Evolutionary conservation across 176 grass and related monocot species (phyloP).

Genomic region (Carex myosuroides): DNA sequence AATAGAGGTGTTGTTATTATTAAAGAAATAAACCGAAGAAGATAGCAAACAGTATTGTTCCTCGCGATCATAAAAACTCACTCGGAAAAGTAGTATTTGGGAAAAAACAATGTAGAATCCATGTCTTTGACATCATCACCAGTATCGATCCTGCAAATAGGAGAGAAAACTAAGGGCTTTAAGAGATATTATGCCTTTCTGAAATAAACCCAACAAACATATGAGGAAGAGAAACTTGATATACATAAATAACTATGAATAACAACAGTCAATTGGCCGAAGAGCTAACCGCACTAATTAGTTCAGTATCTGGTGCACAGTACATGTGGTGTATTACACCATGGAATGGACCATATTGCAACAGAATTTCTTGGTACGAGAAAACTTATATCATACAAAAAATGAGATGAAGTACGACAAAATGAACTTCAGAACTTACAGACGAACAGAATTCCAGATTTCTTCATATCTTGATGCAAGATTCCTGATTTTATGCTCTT

Average conservation of each 20-base stretch:
- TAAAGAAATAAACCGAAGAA: slow-evolving; percentile 15
- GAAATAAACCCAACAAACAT: neutral
- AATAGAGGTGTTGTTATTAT: slow-evolving; percentile 6
- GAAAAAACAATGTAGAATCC: slow-evolving; percentile 42
- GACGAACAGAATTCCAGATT: slow-evolving; percentile 54
- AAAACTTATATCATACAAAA: neutral
- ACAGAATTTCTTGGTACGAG: neutral
- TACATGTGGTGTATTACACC: neutral
- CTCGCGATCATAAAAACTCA: slow-evolving; percentile 24
- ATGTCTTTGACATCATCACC: slow-evolving; percentile 24
- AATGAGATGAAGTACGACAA: neutral
- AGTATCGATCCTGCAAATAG: slow-evolving; percentile 53
- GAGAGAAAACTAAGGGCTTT: neutral
- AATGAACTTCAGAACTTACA: slow-evolving; percentile 45
- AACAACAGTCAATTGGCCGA: neutral
- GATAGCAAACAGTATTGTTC: neutral
- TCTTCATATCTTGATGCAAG: slow-evolving; percentile 66
- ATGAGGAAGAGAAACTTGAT: neutral
- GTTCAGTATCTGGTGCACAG: neutral
- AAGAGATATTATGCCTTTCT: neutral
- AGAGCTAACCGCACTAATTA: neutral
- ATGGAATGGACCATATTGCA: neutral
- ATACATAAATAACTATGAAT: slow-evolving; percentile 3
- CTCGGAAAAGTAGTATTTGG: slow-evolving; percentile 60
- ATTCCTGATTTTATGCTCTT: slow-evolving; percentile 64